Conservation (phyloP, 83 land plant species). For the Picea mariana region DNA sequence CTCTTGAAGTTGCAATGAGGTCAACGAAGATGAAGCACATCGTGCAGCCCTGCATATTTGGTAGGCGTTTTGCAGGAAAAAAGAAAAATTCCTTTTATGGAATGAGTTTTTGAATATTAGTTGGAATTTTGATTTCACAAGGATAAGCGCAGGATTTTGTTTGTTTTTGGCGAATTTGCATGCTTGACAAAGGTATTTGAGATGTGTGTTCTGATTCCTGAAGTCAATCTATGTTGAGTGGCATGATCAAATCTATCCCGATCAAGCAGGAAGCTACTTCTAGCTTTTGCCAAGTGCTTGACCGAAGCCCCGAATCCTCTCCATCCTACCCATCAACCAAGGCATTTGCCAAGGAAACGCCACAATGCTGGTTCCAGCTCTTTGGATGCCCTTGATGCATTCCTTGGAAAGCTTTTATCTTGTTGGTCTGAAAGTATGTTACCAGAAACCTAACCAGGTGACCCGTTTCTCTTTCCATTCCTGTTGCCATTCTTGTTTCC, state of each 20-base stretch:
- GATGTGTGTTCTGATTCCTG: not conserved
- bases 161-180: not conserved
- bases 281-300: not conserved
- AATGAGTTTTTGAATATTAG: not conserved
- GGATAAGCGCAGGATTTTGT: not conserved
- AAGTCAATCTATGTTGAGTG: too few species aligned
- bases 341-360: not conserved
- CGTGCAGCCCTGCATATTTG: constrained; percentile 15
- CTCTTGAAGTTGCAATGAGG: constrained; percentile 9
- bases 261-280: not conserved
- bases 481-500: not conserved
- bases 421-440: not conserved
- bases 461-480: not conserved
- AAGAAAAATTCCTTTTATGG: not conserved
- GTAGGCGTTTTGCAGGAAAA: not conserved
- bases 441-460: not conserved
- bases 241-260: not conserved
- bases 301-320: not conserved
- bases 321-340: not conserved
- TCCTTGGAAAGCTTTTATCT: not conserved
- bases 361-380: not conserved
- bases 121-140: not conserved
- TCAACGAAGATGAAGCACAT: constrained; percentile 10
- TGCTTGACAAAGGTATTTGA: not conserved
- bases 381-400: not conserved